Percentiles rank a stretch among this genome's conserved stretches.
These are phyloP conservation scores for Pseudocercospora ulei DNA, from an alignment of 2,329 filamentous ascomycete genomes.

Conservation along the genomic window DNA sequence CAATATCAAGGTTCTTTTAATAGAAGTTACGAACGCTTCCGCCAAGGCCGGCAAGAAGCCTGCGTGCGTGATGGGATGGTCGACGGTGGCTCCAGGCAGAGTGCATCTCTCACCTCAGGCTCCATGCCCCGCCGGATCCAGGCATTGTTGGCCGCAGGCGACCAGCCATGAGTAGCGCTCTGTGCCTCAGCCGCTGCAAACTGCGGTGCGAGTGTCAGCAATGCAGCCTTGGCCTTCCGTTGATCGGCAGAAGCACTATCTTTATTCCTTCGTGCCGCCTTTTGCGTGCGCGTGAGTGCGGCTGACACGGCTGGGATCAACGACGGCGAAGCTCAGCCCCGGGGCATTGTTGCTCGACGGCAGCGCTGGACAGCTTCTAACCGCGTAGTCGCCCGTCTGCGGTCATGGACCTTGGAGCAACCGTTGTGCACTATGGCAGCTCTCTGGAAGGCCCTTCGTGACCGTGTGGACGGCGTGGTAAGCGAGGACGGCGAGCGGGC, in stretches of 20 bases:
- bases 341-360: conserved; percentile 10
- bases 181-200: not conserved
- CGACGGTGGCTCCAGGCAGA: no score
- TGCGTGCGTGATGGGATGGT: conserved; percentile 1
- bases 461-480: conserved; percentile 7
- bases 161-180: not conserved
- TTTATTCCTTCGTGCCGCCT: conserved; percentile 7
- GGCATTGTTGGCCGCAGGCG: conserved; percentile 7
- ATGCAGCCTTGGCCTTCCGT: conserved; percentile 2
- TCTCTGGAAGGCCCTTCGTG: conserved; percentile 1
- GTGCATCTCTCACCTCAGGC: conserved; percentile 3
- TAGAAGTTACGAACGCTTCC: not conserved
- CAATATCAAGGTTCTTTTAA: not conserved
- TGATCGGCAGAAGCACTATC: conserved; percentile 8
- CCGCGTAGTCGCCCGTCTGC: conserved; percentile 1
- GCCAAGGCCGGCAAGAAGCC: no score
- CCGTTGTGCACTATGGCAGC: not conserved
- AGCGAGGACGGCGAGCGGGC: conserved; percentile 2
- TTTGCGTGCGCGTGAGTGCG: conserved; percentile 13
- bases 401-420: conserved; percentile 7
- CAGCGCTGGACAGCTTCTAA: conserved; percentile 4
- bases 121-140: conserved; percentile 7
- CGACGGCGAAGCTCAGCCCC: conserved; percentile 12
- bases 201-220: conserved; percentile 5
- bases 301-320: conserved; percentile 14